These are phyloP conservation scores for Backusella australiensis DNA, from an alignment of 192 early-diverging fungal species.

Conservation along the genomic window DNA sequence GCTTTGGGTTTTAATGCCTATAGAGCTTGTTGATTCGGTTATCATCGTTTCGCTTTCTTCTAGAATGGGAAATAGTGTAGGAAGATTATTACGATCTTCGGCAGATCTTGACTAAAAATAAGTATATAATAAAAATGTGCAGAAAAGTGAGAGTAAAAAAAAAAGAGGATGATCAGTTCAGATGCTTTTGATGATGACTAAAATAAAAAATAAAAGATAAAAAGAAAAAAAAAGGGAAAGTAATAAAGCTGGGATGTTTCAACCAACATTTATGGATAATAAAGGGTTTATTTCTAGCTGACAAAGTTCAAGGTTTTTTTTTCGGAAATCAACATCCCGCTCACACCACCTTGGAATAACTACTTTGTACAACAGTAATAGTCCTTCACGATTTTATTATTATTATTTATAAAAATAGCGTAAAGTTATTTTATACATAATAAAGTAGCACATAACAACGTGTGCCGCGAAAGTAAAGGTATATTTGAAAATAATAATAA, in stretches of 20 bases:
- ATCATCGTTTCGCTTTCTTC: slow-evolving; percentile 16
- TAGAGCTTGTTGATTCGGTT: not conserved
- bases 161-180: not conserved
- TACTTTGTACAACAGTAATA: not conserved
- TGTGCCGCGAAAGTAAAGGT: not conserved
- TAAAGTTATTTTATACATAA: not conserved
- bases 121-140: not conserved
- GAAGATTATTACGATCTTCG: not conserved
- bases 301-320: not conserved
- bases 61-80: not conserved
- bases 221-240: not conserved
- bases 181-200: not conserved
- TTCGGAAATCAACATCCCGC: slow-evolving; percentile 3
- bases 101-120: not conserved
- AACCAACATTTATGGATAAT: not conserved
- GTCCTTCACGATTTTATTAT: not conserved
- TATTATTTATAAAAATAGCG: not conserved
- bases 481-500: not conserved
- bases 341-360: not conserved
- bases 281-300: not conserved
- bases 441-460: slow-evolving; percentile 6
- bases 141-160: not conserved
- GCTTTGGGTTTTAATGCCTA: not conserved
- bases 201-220: not conserved
- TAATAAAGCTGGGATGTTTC: not conserved